Evolutionary conservation across 139 green algal species (phyloP).

Genomic region (Astrephomene gubernaculifera): DNA sequence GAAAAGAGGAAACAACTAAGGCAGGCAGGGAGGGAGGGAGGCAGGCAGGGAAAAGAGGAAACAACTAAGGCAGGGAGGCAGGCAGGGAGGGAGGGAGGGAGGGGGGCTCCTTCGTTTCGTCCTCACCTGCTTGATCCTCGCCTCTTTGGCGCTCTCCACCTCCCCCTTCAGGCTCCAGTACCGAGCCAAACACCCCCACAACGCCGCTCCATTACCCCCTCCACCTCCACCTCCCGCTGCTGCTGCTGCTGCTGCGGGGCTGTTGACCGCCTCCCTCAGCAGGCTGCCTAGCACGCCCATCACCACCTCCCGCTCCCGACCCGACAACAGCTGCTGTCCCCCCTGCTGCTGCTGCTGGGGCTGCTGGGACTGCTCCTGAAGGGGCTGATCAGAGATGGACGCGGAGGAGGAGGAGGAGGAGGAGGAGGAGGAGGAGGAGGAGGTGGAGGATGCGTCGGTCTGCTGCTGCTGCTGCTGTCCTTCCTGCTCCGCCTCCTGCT

Average conservation of each 20-base stretch:
- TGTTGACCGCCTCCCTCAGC: constrained; percentile 50
- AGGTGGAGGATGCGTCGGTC: too few relatives aligned
- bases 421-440: not conserved
- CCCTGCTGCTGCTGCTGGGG: constrained; percentile 43
- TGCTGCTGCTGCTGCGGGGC: not conserved
- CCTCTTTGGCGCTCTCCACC: constrained; percentile 66
- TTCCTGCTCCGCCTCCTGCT: not conserved
- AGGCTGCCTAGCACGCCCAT: constrained; percentile 36
- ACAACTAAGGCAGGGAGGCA: too few relatives aligned
- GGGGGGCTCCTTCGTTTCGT: too few relatives aligned
- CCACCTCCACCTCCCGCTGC: too few relatives aligned
- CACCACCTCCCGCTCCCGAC: constrained; percentile 47
- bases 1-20: too few relatives aligned
- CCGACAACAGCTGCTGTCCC: constrained; percentile 12
- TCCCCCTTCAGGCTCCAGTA: constrained; percentile 65
- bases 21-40: too few relatives aligned
- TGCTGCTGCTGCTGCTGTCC: not conserved
- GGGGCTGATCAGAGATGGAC: not conserved
- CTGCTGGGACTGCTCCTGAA: too few relatives aligned
- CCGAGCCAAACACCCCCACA: constrained; percentile 64
- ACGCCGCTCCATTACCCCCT: too few relatives aligned
- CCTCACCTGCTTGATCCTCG: constrained; percentile 72
- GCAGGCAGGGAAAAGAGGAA: too few relatives aligned
- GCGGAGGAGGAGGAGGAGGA: not conserved
- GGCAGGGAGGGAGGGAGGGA: too few relatives aligned